Conservation (phyloP, 768 basidiomycete species). For the Crassisporium funariophilum region DNA sequence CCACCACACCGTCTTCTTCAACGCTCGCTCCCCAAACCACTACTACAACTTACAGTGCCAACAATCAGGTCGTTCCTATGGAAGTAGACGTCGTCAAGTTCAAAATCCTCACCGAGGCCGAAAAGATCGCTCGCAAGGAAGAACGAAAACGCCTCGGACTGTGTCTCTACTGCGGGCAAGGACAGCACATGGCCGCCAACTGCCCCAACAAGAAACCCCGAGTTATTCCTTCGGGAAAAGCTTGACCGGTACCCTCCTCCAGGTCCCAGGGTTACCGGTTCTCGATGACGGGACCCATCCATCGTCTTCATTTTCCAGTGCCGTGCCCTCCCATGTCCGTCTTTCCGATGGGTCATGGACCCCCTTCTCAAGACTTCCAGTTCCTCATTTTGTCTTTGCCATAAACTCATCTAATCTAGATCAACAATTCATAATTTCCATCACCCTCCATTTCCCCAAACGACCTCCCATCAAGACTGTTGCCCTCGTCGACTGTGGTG, state of each 20-base stretch:
- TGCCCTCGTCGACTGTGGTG: conserved; percentile 40
- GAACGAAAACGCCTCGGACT: conserved; percentile 17
- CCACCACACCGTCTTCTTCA: conserved; percentile 1
- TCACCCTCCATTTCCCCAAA: conserved; percentile 32
- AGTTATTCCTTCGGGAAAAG: conserved; percentile 29
- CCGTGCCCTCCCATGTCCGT: conserved; percentile 17
- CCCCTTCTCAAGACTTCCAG: conserved; percentile 9
- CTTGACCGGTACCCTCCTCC: conserved; percentile 22
- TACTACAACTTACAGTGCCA: conserved; percentile 10
- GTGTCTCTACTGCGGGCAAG: conserved; percentile 38
- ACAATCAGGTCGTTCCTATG: conserved; percentile 29
- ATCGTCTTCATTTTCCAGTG: conserved; percentile 6
- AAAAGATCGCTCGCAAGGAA: conserved; percentile 23
- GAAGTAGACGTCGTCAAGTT: conserved; percentile 31
- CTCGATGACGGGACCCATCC: conserved; percentile 26
- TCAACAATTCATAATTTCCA: conserved; percentile 31
- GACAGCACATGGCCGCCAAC: conserved; percentile 26
- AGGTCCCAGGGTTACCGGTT: conserved; percentile 31
- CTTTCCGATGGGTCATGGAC: conserved; percentile 20
- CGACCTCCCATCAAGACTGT: conserved; percentile 32
- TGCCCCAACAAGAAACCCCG: conserved; percentile 26
- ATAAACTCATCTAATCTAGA: conserved; percentile 10
- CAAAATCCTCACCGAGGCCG: conserved; percentile 29
- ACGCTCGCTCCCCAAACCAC: conserved; percentile 1
- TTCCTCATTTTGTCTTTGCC: conserved; percentile 24